phyloP scores from a whole-genome alignment of 1,284 basidiomycete species.

The Malassezia dermatis region DNA sequence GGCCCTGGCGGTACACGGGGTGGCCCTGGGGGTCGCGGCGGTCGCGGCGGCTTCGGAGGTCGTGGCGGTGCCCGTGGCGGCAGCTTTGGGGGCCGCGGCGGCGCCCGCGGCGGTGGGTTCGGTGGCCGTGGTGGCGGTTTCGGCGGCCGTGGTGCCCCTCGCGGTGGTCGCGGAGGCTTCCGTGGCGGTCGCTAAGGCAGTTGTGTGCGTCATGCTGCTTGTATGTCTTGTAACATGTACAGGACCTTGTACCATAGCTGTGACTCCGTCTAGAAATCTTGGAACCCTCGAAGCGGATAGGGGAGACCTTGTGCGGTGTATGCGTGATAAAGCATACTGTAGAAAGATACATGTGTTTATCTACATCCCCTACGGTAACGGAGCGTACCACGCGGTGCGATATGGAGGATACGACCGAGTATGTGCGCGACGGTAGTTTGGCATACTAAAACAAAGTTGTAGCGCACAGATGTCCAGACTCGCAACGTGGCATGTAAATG shows the following conservation, averaged over 20 bases:
- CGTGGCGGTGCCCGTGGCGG: constrained; percentile 1
- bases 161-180: constrained; percentile 4
- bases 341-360: no score
- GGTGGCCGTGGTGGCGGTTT: constrained; percentile 25
- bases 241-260: constrained; percentile 8
- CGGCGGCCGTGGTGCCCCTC: constrained; percentile 26
- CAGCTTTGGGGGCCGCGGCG: background rate
- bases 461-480: background rate
- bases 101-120: constrained; percentile 1
- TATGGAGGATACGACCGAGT: background rate
- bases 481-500: background rate
- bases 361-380: no score
- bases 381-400: no score
- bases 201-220: background rate
- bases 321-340: background rate
- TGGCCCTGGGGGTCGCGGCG: constrained; percentile 24
- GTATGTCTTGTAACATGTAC: background rate
- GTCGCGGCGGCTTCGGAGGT: constrained; percentile 23
- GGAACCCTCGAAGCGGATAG: no score
- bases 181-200: constrained; percentile 8
- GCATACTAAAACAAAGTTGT: background rate
- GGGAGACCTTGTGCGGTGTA: background rate
- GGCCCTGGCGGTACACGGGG: constrained; percentile 34
- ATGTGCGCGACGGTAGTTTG: background rate
- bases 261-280: background rate